Conservation (phyloP, 805 yeast species). For the Cyberlindnera americana region DNA sequence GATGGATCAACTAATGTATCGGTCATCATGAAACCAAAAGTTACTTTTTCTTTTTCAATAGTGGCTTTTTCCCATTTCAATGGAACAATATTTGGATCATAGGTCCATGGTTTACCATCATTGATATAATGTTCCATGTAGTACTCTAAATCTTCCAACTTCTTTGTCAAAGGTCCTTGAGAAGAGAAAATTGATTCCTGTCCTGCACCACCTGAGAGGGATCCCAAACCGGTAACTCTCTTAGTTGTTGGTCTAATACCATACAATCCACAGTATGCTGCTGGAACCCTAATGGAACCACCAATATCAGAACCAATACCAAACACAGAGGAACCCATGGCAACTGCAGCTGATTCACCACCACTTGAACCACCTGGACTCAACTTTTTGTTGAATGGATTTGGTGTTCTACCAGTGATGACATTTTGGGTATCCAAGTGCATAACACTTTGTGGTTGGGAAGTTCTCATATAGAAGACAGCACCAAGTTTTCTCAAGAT, state of each 20-base stretch:
- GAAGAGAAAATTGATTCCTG: slow-evolving; percentile 63
- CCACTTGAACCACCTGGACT: slow-evolving; percentile 72
- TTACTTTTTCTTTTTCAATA: slow-evolving; percentile 38
- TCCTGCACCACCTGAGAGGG: slow-evolving; percentile 29
- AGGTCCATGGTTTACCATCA: slow-evolving; percentile 62
- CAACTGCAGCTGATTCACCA: slow-evolving; percentile 65
- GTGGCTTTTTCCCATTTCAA: slow-evolving; percentile 37
- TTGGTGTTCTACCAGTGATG: slow-evolving; percentile 56
- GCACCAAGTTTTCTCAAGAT: slow-evolving; percentile 38
- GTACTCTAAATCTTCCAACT: slow-evolving; percentile 62
- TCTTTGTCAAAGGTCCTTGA: slow-evolving; percentile 65
- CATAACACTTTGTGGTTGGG: slow-evolving; percentile 70
- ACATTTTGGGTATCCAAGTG: slow-evolving; percentile 61
- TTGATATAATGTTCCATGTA: slow-evolving; percentile 54
- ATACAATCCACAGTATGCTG: slow-evolving; percentile 57
- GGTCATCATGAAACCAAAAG: slow-evolving; percentile 57
- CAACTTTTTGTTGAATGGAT: slow-evolving; percentile 54
- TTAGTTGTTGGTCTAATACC: slow-evolving; percentile 62
- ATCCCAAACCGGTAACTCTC: slow-evolving; percentile 34
- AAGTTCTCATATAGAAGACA: slow-evolving; percentile 59
- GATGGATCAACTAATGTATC: slow-evolving; percentile 67
- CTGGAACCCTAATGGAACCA: slow-evolving; percentile 66
- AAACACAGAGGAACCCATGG: slow-evolving; percentile 52
- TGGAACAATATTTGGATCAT: slow-evolving; percentile 36
- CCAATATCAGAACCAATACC: slow-evolving; percentile 74